phyloP scores from a whole-genome alignment of 495 filamentous ascomycete species.

The Aspergillus kassunensis region DNA sequence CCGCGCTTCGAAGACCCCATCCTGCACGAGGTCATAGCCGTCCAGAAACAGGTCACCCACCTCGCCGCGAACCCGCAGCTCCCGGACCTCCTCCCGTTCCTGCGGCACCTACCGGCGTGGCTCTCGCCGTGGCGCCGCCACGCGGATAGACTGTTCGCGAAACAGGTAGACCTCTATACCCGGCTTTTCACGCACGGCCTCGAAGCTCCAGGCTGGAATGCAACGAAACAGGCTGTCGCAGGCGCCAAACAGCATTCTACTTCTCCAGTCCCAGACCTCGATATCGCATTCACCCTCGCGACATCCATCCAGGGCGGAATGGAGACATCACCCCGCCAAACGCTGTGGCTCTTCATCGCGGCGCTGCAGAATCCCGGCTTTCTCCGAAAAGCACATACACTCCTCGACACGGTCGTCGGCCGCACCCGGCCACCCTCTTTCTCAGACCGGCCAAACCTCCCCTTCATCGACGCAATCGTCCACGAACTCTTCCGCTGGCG shows the following conservation, averaged over 20 bases:
- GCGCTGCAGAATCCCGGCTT: conserved; percentile 18
- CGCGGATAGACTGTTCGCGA: conserved; percentile 21
- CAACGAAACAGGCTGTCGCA: conserved; percentile 28
- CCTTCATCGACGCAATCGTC: conserved; percentile 29
- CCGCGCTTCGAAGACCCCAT: conserved; percentile 23
- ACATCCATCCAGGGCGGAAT: conserved; percentile 30
- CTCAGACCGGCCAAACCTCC: conserved; percentile 23
- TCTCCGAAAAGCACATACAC: conserved; percentile 24
- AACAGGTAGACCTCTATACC: conserved; percentile 24
- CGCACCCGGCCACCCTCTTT: conserved; percentile 26
- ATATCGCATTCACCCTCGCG: conserved; percentile 28
- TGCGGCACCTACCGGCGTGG: conserved; percentile 28
- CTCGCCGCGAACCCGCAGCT: conserved; percentile 25
- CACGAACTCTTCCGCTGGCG: conserved; percentile 37
- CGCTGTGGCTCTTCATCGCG: conserved; percentile 30
- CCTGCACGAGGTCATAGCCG: conserved; percentile 25
- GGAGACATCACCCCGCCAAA: conserved; percentile 29
- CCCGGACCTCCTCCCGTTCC: conserved; percentile 30
- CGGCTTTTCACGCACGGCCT: conserved; percentile 24
- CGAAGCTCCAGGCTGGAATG: conserved; percentile 23
- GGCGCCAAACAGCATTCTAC: conserved; percentile 17
- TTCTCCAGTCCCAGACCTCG: conserved; percentile 19
- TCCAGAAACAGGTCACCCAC: conserved; percentile 23
- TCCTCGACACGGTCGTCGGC: conserved; percentile 33
- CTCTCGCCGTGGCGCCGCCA: conserved; percentile 33